Evolutionary conservation across 495 filamentous ascomycete genomes (phyloP).

Genomic region (Podospora didyma): DNA sequence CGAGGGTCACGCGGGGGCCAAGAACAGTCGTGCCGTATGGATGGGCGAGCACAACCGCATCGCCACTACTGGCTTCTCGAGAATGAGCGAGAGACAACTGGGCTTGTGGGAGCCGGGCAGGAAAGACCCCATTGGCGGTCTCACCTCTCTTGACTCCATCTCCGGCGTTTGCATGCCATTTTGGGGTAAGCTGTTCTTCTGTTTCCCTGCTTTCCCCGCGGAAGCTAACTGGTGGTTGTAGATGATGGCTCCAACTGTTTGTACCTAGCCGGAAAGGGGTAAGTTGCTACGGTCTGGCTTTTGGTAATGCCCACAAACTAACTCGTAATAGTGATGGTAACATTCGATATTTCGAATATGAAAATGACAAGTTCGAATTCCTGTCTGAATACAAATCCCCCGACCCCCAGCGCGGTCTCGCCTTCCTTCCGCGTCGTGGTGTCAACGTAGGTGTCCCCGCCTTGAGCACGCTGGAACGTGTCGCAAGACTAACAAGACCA

Average conservation of each 20-base stretch:
- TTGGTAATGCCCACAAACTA: background rate
- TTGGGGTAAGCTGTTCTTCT: conserved; percentile 58
- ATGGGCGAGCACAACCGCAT: conserved; percentile 92
- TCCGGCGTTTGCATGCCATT: conserved; percentile 99
- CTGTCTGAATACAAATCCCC: conserved; percentile 92
- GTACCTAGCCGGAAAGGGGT: conserved; percentile 96
- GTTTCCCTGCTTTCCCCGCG: background rate
- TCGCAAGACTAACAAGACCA: conserved; percentile 26
- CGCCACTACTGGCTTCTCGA: conserved; percentile 93
- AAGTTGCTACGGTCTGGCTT: conserved; percentile 30
- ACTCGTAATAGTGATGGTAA: conserved; percentile 73
- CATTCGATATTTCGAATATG: conserved; percentile 96
- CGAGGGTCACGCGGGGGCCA: conserved; percentile 83
- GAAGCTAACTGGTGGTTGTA: conserved; percentile 29
- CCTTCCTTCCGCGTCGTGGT: conserved; percentile 91
- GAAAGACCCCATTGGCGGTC: conserved; percentile 82
- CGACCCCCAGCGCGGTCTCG: conserved; percentile 91
- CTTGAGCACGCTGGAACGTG: background rate
- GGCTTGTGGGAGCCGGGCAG: conserved; percentile 90
- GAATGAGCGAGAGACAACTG: conserved; percentile 96
- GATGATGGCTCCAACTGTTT: conserved; percentile 88
- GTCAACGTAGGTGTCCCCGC: conserved; percentile 64
- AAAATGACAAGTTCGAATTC: conserved; percentile 96
- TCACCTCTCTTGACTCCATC: conserved; percentile 83
- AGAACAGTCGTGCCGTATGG: conserved; percentile 95